phyloP scores from a whole-genome alignment of 495 filamentous ascomycete species.

The Staphylotrichum longicolle region DNA sequence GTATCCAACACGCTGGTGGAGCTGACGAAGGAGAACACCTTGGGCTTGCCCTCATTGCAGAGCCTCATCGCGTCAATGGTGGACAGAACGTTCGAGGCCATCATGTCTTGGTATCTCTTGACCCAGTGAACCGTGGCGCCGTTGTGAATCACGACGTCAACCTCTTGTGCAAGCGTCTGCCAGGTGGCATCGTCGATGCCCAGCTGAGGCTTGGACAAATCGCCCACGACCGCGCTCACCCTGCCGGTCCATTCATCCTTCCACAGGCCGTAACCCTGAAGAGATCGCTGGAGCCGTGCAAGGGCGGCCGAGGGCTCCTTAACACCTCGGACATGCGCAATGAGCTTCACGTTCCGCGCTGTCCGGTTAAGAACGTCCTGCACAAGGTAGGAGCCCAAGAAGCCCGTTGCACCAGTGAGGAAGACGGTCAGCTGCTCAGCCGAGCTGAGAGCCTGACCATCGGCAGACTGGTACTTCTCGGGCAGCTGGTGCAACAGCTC shows the following conservation, averaged over 20 bases:
- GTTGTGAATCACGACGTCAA: conserved; percentile 86
- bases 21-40: conserved; percentile 78
- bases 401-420: conserved; percentile 89
- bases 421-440: conserved; percentile 60
- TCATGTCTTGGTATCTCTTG: conserved; percentile 70
- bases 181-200: conserved; percentile 64
- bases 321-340: conserved; percentile 70
- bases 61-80: conserved; percentile 76
- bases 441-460: conserved; percentile 30
- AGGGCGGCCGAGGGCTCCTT: conserved; percentile 50
- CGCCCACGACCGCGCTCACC: conserved; percentile 66
- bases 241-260: conserved; percentile 61
- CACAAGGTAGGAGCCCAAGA: conserved; percentile 81
- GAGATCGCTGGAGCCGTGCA: conserved; percentile 53
- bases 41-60: conserved; percentile 73
- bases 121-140: conserved; percentile 90
- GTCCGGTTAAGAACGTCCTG: conserved; percentile 65
- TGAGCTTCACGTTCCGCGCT: conserved; percentile 59
- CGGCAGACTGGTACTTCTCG: conserved; percentile 40
- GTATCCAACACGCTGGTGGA: conserved; percentile 84
- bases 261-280: conserved; percentile 79
- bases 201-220: conserved; percentile 67
- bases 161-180: conserved; percentile 60
- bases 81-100: conserved; percentile 73
- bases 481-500: conserved; percentile 39